Evolutionary conservation across 768 basidiomycete species (phyloP), one percentile per base, ranked within the genome.

Genomic region (Boletus pseudo-olivaceus): DNA sequence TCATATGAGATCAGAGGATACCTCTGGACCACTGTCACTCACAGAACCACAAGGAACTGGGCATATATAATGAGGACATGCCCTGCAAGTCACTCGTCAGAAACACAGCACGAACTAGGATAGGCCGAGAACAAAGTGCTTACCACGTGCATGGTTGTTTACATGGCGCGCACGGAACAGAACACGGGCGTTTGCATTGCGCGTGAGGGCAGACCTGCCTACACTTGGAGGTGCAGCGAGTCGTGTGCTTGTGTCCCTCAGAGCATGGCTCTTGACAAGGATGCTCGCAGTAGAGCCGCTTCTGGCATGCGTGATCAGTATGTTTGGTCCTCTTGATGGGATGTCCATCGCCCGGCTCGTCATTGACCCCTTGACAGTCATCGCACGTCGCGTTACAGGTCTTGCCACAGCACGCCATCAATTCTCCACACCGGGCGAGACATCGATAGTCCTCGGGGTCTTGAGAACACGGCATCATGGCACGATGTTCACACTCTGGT

Each of bases 31-130:
- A 23, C 2, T 30, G 2, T 29, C 11, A 73, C 84, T 71, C 53
- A 87, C 86, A 5, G 85, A 85, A 14, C 86, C 85, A 61, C 87
- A 88, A 0, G 84, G 79, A 7, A 88, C 76, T 5, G 80, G 78
- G 54, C 87, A 88, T 1, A 47, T 52, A 29, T 75, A 57, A 59
- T 88, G 87, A 10, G 73, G 58, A 59, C 87, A 88, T 2, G 40
- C 61, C 84, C 82, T 82, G 43, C 4, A n/a, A 5, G 19, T 5
- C 7, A 2, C 19, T 27, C 26, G 40, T 67, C 34, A 65, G 8
- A 8, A 46, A 11, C n/a, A 14, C n/a, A 45, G 26, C 35, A 35
- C 29, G 2, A 2, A 15, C 9, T 0, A 34, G 1, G 32, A 49
- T 20, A 20, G 20, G 41, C 30, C 14, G 4, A 19, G 34, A 23